Evolutionary conservation across 2,329 filamentous ascomycete genomes (phyloP).

Genomic region (Monosporascus ibericus): DNA sequence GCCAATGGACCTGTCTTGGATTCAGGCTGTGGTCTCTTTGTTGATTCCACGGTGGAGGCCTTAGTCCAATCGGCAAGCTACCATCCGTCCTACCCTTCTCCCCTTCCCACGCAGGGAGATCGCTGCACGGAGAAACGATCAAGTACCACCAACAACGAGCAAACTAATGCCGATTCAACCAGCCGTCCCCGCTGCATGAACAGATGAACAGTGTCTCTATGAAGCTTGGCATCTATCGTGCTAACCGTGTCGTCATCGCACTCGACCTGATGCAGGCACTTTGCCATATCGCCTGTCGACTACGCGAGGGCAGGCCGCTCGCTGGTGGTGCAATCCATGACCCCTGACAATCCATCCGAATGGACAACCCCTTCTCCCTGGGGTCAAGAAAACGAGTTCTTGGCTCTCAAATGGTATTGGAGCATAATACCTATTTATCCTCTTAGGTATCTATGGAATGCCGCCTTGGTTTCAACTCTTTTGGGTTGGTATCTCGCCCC

Average conservation of each 20-base stretch:
- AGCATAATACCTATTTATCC: background rate
- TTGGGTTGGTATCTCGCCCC: background rate
- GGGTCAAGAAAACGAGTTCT: too few species aligned
- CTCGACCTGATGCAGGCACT: background rate
- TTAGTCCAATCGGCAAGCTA: background rate
- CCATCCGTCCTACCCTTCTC: background rate
- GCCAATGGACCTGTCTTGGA: background rate
- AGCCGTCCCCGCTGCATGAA: background rate
- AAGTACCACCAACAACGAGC: background rate
- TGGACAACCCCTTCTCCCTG: too few species aligned
- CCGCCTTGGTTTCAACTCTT: background rate
- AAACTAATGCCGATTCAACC: background rate
- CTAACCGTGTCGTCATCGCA: slow-evolving; percentile 16
- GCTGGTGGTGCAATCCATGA: too few species aligned
- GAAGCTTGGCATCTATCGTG: slow-evolving; percentile 13
- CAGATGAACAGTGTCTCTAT: background rate
- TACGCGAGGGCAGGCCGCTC: background rate
- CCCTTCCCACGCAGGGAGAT: background rate
- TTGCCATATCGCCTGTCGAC: too few species aligned
- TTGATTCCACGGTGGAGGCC: background rate
- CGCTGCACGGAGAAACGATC: background rate
- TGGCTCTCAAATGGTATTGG: too few species aligned
- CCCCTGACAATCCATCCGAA: too few species aligned
- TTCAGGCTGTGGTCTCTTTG: background rate
- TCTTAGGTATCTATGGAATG: too few species aligned